Percentiles rank a stretch among this genome's conserved stretches.
Conservation (phyloP, 352 stramenopile species). For the Phytophthora europaea region DNA sequence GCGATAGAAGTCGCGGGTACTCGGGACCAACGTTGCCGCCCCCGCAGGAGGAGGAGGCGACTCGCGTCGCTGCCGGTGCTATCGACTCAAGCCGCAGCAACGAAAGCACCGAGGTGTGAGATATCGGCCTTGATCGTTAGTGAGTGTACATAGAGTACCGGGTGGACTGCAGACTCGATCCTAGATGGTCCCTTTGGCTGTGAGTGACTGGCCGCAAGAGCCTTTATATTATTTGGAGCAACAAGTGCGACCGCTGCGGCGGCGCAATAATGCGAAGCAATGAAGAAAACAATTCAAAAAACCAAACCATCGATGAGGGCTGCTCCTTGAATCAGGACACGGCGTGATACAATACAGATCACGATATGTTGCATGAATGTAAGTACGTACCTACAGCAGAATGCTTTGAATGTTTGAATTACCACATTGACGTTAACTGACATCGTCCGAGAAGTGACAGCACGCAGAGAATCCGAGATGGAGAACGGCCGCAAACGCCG, state of each 20-base stretch:
- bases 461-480: no score
- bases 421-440: no score
- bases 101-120: slow-evolving; percentile 41
- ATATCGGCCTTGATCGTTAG: slow-evolving; percentile 24
- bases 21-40: slow-evolving; percentile 7
- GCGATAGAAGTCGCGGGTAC: slow-evolving; percentile 24
- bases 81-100: slow-evolving; percentile 32
- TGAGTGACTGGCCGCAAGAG: slow-evolving; percentile 29
- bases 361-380: no score
- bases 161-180: slow-evolving; percentile 16
- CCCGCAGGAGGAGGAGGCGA: slow-evolving; percentile 7
- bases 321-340: no score
- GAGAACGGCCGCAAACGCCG: no score
- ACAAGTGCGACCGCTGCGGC: neutral
- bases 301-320: no score
- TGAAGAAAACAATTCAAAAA: slow-evolving; percentile 2
- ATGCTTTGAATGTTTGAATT: no score
- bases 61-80: slow-evolving; percentile 9
- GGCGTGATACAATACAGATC: no score
- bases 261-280: slow-evolving; percentile 14
- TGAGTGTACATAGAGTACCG: slow-evolving; percentile 40
- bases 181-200: slow-evolving; percentile 24
- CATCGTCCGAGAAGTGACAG: no score
- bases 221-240: slow-evolving; percentile 44
- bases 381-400: no score